phyloP scores from a whole-genome alignment of 1,284 basidiomycete genomes.

The Ceratobasidium sp. region DNA sequence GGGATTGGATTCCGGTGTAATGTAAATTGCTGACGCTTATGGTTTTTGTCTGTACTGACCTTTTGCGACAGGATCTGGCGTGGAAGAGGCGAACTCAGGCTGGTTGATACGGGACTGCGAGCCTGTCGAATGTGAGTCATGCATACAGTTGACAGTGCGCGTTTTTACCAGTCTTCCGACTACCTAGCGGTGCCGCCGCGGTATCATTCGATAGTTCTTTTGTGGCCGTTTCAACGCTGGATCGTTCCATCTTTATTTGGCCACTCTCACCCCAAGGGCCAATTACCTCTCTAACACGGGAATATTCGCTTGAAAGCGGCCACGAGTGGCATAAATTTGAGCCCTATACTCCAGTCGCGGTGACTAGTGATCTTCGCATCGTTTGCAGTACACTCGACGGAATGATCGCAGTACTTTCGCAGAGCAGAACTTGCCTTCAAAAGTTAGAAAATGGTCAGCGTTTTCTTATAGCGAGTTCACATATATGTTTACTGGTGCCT shows the following conservation, averaged over 20 bases:
- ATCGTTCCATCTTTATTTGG: not conserved
- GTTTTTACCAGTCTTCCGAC: not conserved
- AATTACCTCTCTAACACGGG: not conserved
- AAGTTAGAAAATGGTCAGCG: not conserved
- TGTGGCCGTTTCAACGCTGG: not conserved
- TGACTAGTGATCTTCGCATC: not conserved
- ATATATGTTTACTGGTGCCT: not conserved
- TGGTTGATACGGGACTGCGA: not conserved
- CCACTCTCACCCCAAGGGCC: not conserved
- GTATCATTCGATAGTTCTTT: not conserved
- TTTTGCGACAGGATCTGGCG: not conserved
- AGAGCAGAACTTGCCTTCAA: not conserved
- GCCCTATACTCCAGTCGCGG: not conserved
- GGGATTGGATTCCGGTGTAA: not conserved
- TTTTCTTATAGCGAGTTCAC: not conserved
- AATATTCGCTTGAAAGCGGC: not conserved
- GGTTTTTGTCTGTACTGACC: not conserved
- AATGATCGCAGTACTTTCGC: not conserved
- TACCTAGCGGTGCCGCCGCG: not conserved
- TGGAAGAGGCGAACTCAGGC: not conserved
- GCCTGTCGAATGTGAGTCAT: not conserved
- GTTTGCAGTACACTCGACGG: not conserved
- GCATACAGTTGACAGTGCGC: not conserved
- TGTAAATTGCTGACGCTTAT: not conserved
- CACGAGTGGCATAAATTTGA: not conserved